A percentile compares a stretch with the other conserved stretches of the same genome.
Evolutionary conservation across 176 grass and related monocot species (phyloP).

Genomic region (Paspalum vaginatum): DNA sequence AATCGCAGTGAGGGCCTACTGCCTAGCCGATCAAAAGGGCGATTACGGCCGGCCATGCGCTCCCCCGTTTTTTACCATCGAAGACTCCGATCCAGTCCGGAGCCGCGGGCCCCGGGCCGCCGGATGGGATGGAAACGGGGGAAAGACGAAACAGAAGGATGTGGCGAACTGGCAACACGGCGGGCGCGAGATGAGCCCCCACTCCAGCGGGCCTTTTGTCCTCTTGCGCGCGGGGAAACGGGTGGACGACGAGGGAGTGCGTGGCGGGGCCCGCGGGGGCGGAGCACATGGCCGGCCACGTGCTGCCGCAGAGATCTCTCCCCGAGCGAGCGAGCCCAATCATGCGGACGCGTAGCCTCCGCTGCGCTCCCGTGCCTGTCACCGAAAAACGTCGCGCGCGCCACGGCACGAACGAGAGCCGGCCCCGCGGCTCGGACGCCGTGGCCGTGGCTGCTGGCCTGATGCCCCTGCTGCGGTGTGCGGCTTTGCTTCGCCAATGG

Average conservation of each 20-base stretch:
- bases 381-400: too few relatives aligned
- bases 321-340: too few relatives aligned
- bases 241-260: background rate
- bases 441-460: background rate
- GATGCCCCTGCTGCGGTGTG: background rate
- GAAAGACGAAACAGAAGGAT: background rate
- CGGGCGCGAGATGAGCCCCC: background rate
- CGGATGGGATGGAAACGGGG: background rate
- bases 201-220: background rate
- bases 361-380: too few relatives aligned
- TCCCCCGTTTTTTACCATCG: too few relatives aligned
- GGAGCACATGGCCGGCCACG: conserved; percentile 52
- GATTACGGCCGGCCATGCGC: too few relatives aligned
- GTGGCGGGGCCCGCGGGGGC: conserved; percentile 41
- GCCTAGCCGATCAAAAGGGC: too few relatives aligned
- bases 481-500: conserved; percentile 45
- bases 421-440: background rate
- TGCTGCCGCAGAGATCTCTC: conserved; percentile 15
- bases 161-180: background rate
- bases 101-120: too few relatives aligned
- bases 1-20: too few relatives aligned
- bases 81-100: too few relatives aligned
- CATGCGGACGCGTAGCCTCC: too few relatives aligned
- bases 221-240: background rate
- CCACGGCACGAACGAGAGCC: too few relatives aligned